Percentiles rank a stretch among this genome's conserved stretches.
Evolutionary conservation across 495 filamentous ascomycete genomes (phyloP).

Genomic region (Penicillium egyptiacum): DNA sequence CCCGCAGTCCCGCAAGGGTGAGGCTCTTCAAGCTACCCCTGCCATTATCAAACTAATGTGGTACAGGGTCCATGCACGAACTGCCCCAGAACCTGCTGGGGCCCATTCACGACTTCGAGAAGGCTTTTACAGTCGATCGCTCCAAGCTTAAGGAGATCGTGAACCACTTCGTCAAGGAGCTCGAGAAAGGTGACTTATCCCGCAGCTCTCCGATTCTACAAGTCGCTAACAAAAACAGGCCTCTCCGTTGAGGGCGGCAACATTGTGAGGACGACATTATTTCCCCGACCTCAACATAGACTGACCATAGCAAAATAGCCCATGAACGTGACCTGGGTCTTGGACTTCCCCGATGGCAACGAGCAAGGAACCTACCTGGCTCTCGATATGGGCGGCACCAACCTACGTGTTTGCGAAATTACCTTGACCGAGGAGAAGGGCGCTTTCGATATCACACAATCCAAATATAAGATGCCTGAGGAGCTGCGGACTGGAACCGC

Average conservation of each 20-base stretch:
- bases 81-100: conserved; percentile 80
- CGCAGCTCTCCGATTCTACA: neutral
- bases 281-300: neutral
- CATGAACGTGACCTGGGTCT: conserved; percentile 99
- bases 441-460: conserved; percentile 98
- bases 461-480: conserved; percentile 96
- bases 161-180: conserved; percentile 82
- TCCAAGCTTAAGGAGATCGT: conserved; percentile 86
- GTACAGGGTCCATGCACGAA: conserved; percentile 71
- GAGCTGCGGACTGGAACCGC: conserved; percentile 88
- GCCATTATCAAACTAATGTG: conserved; percentile 25
- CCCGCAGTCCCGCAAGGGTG: conserved; percentile 75
- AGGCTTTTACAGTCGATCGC: conserved; percentile 76
- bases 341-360: conserved; percentile 85
- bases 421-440: conserved; percentile 86
- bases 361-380: conserved; percentile 91
- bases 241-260: conserved; percentile 84
- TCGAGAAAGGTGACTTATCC: conserved; percentile 67
- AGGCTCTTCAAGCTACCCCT: conserved; percentile 33
- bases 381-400: conserved; percentile 98
- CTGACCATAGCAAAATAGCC: conserved; percentile 54
- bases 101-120: conserved; percentile 83
- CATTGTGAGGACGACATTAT: conserved; percentile 64
- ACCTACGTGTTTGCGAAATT: conserved; percentile 96
- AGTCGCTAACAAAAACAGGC: conserved; percentile 47